Evolutionary conservation across 2,329 filamentous ascomycete genomes (phyloP), one percentile per base, ranked within the genome.

Genomic region (Plenodomus lindquistii): DNA sequence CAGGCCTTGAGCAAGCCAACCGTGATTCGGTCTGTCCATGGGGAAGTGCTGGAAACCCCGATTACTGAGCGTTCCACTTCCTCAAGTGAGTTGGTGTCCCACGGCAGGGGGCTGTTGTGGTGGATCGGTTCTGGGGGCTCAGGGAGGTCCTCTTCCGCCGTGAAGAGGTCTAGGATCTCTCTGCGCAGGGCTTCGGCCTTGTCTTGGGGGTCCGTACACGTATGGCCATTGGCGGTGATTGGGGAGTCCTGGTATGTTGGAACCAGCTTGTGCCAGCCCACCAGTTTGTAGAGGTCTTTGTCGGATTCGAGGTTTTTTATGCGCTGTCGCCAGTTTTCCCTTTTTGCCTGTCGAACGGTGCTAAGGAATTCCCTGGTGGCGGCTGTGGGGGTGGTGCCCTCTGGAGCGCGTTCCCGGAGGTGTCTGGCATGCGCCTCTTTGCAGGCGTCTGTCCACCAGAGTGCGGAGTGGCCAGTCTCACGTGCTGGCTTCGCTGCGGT

Each of bases 261-360:
- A 9, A n/a, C 15, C 9, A 50, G 47, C 24, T 50, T 50, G 42
- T 50, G 47, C 47, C 40, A 48, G 4, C 6, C 27, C 4, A 31
- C 11, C 22, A 48, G 11, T 13, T 21, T 44, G 22, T 27, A 48
- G 3, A 43, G 40, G 35, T 48, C 40, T 16, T 31, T 36, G 27
- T 44, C 36, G 3, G 2, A 19, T 17, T 36, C 40, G 17, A n/a
- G n/a, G 8, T 21, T 21, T 21, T 48, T 18, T n/a, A 43, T 48
- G 1, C 1, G 3, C 6, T 40, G 1, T 29, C 35, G n/a, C 46
- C 36, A 48, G 36, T 48, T 40, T 6, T 20, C 18, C 46, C 24
- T 48, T 24, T 48, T 48, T 4, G 40, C 37, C 19, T 21, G 17
- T 3, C 46, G 31, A 15, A 31, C 16, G 37, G 19, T 37, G n/a